A percentile compares a stretch with the other conserved stretches of the same genome.
Evolutionary conservation across 1,284 basidiomycete genomes (phyloP).

Genomic region (Cryptococcus wingfieldii): DNA sequence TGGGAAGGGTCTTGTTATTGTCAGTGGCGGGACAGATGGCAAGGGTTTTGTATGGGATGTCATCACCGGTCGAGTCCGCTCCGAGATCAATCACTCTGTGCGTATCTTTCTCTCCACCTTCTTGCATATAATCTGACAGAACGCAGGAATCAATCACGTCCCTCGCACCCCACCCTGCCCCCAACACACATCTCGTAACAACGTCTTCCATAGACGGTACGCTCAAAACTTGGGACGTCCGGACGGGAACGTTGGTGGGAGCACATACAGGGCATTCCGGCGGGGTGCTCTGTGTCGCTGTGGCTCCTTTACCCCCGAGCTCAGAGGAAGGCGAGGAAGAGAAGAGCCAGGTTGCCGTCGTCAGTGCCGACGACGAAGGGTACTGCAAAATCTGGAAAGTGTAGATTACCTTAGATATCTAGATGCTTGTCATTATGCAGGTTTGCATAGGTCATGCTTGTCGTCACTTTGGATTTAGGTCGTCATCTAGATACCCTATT

Average conservation of each 20-base stretch:
- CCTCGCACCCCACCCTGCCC: constrained; percentile 66
- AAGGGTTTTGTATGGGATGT: constrained; percentile 93
- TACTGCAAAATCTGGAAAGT: constrained; percentile 64
- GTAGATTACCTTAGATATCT: constrained; percentile 10
- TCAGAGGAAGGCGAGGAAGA: neutral
- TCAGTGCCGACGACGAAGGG: constrained; percentile 82
- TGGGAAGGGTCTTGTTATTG: constrained; percentile 64
- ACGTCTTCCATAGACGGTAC: constrained; percentile 70
- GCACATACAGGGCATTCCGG: constrained; percentile 83
- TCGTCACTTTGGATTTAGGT: neutral
- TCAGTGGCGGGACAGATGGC: constrained; percentile 88
- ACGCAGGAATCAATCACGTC: constrained; percentile 78
- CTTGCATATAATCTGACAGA: neutral
- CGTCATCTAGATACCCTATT: constrained; percentile 2
- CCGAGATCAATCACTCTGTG: constrained; percentile 73
- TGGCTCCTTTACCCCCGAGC: constrained; percentile 48
- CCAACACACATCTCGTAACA: constrained; percentile 64
- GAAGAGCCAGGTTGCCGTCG: constrained; percentile 53
- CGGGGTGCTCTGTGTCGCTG: constrained; percentile 69
- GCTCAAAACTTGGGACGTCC: constrained; percentile 86
- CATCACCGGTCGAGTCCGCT: constrained; percentile 70
- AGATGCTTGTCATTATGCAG: neutral
- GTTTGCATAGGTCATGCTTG: neutral
- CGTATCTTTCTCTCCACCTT: neutral
- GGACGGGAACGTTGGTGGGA: constrained; percentile 71